Evolutionary conservation across 2,329 filamentous ascomycete species (phyloP).

Genomic region (Hymenoscyphus repandus): DNA sequence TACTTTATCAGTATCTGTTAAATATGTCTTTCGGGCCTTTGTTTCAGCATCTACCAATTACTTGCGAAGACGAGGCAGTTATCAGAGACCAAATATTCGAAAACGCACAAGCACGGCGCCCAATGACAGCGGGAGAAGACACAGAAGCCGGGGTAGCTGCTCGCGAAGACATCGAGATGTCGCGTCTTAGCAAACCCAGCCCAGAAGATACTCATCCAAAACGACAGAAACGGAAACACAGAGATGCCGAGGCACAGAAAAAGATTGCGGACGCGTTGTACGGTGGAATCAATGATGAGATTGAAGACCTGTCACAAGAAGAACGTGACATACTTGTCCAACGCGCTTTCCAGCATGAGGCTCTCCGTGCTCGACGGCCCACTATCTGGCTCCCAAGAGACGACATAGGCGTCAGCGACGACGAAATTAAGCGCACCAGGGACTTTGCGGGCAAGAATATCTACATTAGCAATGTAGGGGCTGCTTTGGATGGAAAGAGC

Average conservation of each 20-base stretch:
- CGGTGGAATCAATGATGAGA: constrained; percentile 82
- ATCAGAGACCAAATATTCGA: constrained; percentile 87
- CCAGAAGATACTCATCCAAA: constrained; percentile 26
- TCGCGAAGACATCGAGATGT: constrained; percentile 36
- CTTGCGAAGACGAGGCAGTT: constrained; percentile 90
- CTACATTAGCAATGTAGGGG: constrained; percentile 92
- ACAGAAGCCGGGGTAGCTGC: constrained; percentile 31
- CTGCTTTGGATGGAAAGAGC: constrained; percentile 76
- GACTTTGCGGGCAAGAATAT: constrained; percentile 54
- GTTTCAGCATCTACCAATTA: constrained; percentile 86
- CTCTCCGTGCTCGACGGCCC: constrained; percentile 76
- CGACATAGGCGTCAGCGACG: constrained; percentile 82
- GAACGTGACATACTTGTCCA: constrained; percentile 81
- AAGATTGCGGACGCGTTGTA: constrained; percentile 76
- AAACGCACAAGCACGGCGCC: constrained; percentile 65
- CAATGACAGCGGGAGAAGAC: constrained; percentile 50
- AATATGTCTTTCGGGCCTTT: constrained; percentile 82
- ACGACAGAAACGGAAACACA: constrained; percentile 40
- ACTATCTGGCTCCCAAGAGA: constrained; percentile 93
- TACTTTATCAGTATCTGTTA: constrained; percentile 72
- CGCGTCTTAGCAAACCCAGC: constrained; percentile 38
- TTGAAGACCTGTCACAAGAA: constrained; percentile 87
- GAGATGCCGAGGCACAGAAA: constrained; percentile 67
- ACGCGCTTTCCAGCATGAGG: constrained; percentile 86
- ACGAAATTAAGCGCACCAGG: constrained; percentile 77